phyloP scores from a whole-genome alignment of 495 filamentous ascomycete genomes.

The Tetracladium setigerum region DNA sequence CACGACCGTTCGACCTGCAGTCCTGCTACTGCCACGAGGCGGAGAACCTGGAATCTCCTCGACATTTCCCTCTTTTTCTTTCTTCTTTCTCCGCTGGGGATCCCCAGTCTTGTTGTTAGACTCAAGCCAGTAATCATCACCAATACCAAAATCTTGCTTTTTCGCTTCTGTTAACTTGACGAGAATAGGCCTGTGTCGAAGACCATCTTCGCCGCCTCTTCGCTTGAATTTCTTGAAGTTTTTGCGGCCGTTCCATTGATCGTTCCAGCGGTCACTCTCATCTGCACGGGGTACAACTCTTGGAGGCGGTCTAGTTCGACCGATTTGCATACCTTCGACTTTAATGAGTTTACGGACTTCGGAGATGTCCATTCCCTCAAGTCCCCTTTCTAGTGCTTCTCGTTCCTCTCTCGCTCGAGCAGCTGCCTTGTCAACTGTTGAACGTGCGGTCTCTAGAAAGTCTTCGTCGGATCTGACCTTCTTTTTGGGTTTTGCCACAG shows the following conservation, averaged over 20 bases:
- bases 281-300: conserved; percentile 22
- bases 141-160: conserved; percentile 73
- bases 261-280: conserved; percentile 71
- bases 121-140: conserved; percentile 67
- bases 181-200: too few relatives aligned
- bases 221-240: conserved; percentile 92
- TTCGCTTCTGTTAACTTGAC: conserved; percentile 48
- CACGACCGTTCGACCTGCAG: conserved; percentile 10
- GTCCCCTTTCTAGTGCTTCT: conserved; percentile 40
- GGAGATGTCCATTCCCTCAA: conserved; percentile 56
- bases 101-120: not conserved
- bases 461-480: conserved; percentile 44
- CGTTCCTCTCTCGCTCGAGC: conserved; percentile 51
- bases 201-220: conserved; percentile 42
- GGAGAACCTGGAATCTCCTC: conserved; percentile 15
- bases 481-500: conserved; percentile 1
- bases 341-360: conserved; percentile 70
- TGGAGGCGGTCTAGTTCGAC: conserved; percentile 13
- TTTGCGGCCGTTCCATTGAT: conserved; percentile 88
- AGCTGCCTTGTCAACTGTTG: conserved; percentile 63
- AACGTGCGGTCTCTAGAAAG: conserved; percentile 59
- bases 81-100: conserved; percentile 21
- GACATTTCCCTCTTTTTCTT: conserved; percentile 21
- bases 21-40: conserved; percentile 14
- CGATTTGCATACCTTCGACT: conserved; percentile 72